Evolutionary conservation across 257 asterid genomes (phyloP).

Genomic region (Handroanthus guayacan): DNA sequence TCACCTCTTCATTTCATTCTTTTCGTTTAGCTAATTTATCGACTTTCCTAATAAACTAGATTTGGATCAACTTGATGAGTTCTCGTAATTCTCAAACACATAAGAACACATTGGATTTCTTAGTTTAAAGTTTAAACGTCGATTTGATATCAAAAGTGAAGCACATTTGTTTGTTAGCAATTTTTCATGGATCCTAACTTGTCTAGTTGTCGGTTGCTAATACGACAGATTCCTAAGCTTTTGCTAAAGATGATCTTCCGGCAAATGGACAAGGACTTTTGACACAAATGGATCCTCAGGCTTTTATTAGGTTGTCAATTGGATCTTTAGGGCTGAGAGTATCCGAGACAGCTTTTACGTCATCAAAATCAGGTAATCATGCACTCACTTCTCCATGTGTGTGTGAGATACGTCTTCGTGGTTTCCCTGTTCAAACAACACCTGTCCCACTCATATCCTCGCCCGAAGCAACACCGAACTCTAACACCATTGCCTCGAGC

Average conservation of each 20-base stretch:
- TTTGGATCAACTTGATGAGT: constrained; percentile 4
- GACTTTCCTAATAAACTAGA: neutral
- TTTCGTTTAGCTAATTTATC: neutral
- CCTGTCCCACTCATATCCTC: constrained; percentile 64
- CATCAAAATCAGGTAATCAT: constrained; percentile 53
- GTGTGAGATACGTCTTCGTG: constrained; percentile 82
- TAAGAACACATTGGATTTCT: neutral
- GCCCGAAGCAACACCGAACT: constrained; percentile 58
- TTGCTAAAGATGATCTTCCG: neutral
- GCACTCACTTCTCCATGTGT: constrained; percentile 61
- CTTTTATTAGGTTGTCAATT: constrained; percentile 75
- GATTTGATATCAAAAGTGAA: neutral
- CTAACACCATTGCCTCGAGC: constrained; percentile 62
- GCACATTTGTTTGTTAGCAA: neutral
- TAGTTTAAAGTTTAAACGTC: neutral
- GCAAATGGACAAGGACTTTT: constrained; percentile 49
- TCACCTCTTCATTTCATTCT: constrained; percentile 5
- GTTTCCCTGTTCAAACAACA: constrained; percentile 79
- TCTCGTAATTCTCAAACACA: neutral
- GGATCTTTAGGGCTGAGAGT: constrained; percentile 72
- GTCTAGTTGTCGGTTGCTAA: constrained; percentile 1
- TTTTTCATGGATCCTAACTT: neutral
- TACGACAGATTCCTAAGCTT: constrained; percentile 28
- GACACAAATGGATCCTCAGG: constrained; percentile 76
- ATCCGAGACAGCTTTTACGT: constrained; percentile 47